Evolutionary conservation across 768 basidiomycete species (phyloP), one percentile per base, ranked within the genome.

Genomic region (Termitomyces sp.): DNA sequence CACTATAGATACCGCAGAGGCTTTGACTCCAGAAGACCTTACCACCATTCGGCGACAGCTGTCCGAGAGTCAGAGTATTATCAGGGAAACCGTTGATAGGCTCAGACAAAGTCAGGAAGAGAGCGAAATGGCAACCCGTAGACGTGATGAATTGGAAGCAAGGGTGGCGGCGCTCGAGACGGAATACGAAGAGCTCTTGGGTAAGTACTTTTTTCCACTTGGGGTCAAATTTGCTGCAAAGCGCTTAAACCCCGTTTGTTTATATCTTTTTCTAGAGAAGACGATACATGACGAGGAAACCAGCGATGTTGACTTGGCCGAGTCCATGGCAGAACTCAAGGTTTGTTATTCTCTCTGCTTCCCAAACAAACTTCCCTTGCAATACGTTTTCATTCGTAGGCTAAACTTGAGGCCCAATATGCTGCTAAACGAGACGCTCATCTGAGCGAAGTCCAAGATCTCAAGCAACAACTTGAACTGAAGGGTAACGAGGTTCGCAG

Each of bases 171-270:
- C 86, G 45, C 76, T 98, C 30, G 95, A 98, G 74, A 79, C 89
- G 3, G 97, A 98, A 68, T 98, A 98, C 65, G 97, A 99, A 73
- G 97, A 98, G 73, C 81, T 98, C 26, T 82, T 99, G 33, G 95
- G 95, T 94, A 62, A 62, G 86, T 76, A 1, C 26, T n/a, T 55
- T 59, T 55, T 57, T 56, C 43, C 44, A 49, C 37, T 40, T 40
- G 57, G 53, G 30, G 47, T 39, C 45, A 36, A 61, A 57, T 26
- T 52, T 51, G 26, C 47, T 27, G 47, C 40, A 48, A 57, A 61
- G 53, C 56, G 63, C 59, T 66, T 48, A 65, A 59, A 50, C 55
- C 49, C 39, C 55, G 33, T 16, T 24, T 51, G 36, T 36, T 58
- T 56, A 47, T 39, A 58, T 65, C 56, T 47, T 20, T 34, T 33